phyloP scores from a whole-genome alignment of 208 protist species.

The Wallacemonas sp. region DNA sequence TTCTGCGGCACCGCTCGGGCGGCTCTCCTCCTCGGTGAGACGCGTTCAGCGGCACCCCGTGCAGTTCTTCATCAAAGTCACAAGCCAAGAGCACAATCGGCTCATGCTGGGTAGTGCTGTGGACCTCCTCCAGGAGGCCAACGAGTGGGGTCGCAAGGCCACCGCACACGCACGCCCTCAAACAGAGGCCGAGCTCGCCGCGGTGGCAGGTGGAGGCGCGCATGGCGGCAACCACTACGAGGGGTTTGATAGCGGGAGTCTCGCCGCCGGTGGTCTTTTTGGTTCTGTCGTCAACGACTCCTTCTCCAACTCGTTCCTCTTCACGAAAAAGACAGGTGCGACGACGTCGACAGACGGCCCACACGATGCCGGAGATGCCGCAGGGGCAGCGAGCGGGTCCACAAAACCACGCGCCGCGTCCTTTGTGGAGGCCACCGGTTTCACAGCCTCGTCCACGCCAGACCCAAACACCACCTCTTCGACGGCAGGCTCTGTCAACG shows the following conservation, averaged over 20 bases:
- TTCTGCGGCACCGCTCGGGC: too few species aligned
- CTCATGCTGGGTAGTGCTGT: conserved; percentile 55
- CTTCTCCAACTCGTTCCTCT: conserved; percentile 12
- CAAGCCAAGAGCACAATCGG: conserved; percentile 49
- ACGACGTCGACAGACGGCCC: too few species aligned
- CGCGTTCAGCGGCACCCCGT: conserved; percentile 51
- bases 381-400: neutral
- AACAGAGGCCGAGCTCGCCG: neutral
- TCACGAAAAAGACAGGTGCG: neutral
- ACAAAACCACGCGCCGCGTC: neutral
- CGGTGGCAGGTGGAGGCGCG: conserved; percentile 1
- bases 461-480: neutral
- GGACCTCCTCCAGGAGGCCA: conserved; percentile 47
- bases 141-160: conserved; percentile 57
- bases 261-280: conserved; percentile 7
- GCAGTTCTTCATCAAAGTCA: conserved; percentile 73
- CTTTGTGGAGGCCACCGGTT: neutral
- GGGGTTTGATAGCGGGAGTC: conserved; percentile 2
- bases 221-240: conserved; percentile 12
- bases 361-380: too few species aligned
- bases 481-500: neutral
- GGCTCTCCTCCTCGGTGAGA: neutral
- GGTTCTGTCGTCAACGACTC: conserved; percentile 11
- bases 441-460: neutral
- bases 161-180: conserved; percentile 9